Base-by-base conservation (phyloP, 2,329 filamentous ascomycete genomes). In the Pseudonectria foliicola region DNA sequence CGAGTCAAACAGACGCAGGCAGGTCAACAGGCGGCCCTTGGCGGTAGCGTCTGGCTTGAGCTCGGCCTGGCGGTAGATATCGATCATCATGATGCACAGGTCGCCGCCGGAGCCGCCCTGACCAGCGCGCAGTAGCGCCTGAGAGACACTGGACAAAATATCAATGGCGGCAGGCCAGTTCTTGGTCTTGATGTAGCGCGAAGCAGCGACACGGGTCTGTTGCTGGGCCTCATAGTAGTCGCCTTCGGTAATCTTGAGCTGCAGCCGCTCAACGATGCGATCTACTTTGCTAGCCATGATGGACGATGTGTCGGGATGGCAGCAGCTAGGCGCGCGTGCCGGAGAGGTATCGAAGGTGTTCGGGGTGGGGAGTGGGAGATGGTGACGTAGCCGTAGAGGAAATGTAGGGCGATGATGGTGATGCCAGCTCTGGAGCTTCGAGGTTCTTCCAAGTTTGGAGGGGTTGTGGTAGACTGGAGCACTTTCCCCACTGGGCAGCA, bases 151-250 rank as follows among this genome's bases (percentile, higher is more conserved):
- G 60, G 77, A 82, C 46, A 98, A 75, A 46, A 96, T 83, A 49
- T 95, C 85, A 57, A 88, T 82, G 31, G 93, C 92, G 10, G 87
- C 82, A 48, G 73, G 61, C 75, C 85, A 95, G 72, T 90, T 90
- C 42, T 76, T 69, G 28, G 82, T 74, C 68, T 96, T 96, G 60
- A 90, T 80, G 67, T 98, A 94, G 38, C 93, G 88, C 26, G 87
- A 83, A 42, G 89, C 89, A 49, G 95, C 90, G 35, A 95, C 89
- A 44, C 92, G 87, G 48, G 95, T 86, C 69, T 98, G 92, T 64
- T 98, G 92, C 66, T 96, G 90, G 39, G 92, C 92, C 74, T 98
- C 92, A 69, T 98, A 98, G 73, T 79, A 95, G 59, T 92, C 82
- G 54, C 89, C 90, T 62, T 93, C 87, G 48, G 78, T 72, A 62